These are phyloP conservation scores for Pisolithus marmoratus DNA, from an alignment of 768 basidiomycete species.

Conservation along the genomic window DNA sequence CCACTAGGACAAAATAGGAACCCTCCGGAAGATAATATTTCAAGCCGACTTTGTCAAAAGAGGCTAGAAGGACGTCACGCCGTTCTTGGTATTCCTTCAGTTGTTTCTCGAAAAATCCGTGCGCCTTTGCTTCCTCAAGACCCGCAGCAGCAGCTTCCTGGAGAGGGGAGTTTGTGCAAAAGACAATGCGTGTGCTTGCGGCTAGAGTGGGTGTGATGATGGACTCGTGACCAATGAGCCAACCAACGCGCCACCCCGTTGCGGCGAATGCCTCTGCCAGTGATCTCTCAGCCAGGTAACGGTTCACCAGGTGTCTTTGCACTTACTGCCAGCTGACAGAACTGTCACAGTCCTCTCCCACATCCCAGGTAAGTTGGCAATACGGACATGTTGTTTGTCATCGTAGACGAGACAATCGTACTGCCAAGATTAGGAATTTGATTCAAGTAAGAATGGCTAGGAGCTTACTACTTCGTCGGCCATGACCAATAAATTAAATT, in stretches of 20 bases:
- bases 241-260: conserved; percentile 97
- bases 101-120: conserved; percentile 75
- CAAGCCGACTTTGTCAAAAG: conserved; percentile 80
- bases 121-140: conserved; percentile 69
- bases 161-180: conserved; percentile 90
- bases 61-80: conserved; percentile 62
- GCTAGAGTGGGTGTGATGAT: conserved; percentile 86
- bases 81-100: conserved; percentile 74
- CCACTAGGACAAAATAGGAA: conserved; percentile 84
- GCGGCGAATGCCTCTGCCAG: conserved; percentile 86
- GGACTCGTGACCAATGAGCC: conserved; percentile 83
- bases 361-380: conserved; percentile 95
- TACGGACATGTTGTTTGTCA: conserved; percentile 81
- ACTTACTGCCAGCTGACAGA: conserved; percentile 88
- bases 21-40: conserved; percentile 88
- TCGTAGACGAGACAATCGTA: conserved; percentile 94
- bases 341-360: conserved; percentile 98
- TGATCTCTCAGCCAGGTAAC: not conserved
- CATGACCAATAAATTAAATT: conserved; percentile 90
- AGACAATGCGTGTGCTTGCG: conserved; percentile 90
- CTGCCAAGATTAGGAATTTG: conserved; percentile 32
- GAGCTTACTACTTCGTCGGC: conserved; percentile 88
- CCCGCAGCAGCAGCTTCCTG: conserved; percentile 94
- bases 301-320: not conserved
- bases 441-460: not conserved